Conservation (phyloP, 164 flowering plant species). For the Magnolia kwangsiensis region DNA sequence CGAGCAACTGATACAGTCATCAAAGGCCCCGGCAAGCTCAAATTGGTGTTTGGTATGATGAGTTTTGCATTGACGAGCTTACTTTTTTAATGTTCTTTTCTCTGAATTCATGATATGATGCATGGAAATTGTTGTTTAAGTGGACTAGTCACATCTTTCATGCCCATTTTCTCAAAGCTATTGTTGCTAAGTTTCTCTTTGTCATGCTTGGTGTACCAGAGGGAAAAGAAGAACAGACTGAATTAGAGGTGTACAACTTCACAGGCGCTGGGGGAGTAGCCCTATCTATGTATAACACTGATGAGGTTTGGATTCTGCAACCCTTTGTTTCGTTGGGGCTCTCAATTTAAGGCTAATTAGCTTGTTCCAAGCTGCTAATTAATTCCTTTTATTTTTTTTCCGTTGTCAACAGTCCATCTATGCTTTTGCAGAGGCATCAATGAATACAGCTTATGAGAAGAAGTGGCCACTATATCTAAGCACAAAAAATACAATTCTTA, state of each 20-base stretch:
- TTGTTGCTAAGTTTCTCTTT: not conserved
- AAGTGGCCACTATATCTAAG: conserved; percentile 99
- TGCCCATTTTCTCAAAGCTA: not conserved
- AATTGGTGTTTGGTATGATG: conserved; percentile 75
- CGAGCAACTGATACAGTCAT: conserved; percentile 89
- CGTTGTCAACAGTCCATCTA: conserved; percentile 59
- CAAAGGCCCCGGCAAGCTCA: conserved; percentile 86
- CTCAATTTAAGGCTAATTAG: not conserved
- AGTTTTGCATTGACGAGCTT: not conserved
- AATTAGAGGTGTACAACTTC: conserved; percentile 76
- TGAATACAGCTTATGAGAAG: conserved; percentile 76
- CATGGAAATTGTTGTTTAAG: not conserved
- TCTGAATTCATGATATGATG: not conserved
- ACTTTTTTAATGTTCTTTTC: not conserved
- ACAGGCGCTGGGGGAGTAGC: conserved; percentile 94
- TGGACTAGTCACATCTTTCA: too few relatives aligned
- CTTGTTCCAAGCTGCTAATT: conserved; percentile 3
- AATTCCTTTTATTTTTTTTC: conserved; percentile 1
- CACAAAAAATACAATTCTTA: conserved; percentile 95
- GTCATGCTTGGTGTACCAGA: conserved; percentile 54
- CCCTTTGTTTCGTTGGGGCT: not conserved
- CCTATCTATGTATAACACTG: conserved; percentile 92
- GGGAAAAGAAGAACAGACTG: conserved; percentile 58
- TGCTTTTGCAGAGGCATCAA: conserved; percentile 95
- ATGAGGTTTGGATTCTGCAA: conserved; percentile 60